Percentiles rank a stretch among this genome's conserved stretches.
phyloP scores from a whole-genome alignment of 2,329 filamentous ascomycete species.

The Exutisphaerella laricina region DNA sequence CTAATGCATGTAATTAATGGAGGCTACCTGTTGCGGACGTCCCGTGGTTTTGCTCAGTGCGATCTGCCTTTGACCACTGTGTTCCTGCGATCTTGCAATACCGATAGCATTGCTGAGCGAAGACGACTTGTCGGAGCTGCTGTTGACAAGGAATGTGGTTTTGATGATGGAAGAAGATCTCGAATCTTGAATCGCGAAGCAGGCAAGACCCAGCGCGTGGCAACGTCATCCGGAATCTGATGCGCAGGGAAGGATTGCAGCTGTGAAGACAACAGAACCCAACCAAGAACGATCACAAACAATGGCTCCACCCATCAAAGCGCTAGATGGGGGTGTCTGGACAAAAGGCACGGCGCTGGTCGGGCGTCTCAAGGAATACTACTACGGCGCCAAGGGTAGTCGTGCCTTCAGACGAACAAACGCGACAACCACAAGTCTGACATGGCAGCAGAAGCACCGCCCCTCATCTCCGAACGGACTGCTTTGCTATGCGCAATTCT shows the following conservation, averaged over 20 bases:
- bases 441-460: constrained; percentile 11
- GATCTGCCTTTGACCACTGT: neutral
- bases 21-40: no score
- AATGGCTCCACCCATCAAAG: constrained; percentile 14
- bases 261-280: no score
- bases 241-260: no score
- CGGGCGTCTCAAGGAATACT: constrained; percentile 12
- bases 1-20: constrained; percentile 8
- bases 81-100: neutral
- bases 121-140: neutral
- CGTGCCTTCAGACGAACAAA: constrained; percentile 3
- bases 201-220: neutral
- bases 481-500: constrained; percentile 44
- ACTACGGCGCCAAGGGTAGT: constrained; percentile 14
- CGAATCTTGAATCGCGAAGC: constrained; percentile 1
- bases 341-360: constrained; percentile 11
- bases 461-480: constrained; percentile 23
- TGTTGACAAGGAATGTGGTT: neutral
- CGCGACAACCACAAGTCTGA: constrained; percentile 7
- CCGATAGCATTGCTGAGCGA: neutral
- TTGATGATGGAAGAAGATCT: neutral
- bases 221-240: no score
- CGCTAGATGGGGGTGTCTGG: constrained; percentile 10
- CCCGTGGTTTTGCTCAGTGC: constrained; percentile 2
- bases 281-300: constrained; percentile 1